These are phyloP conservation scores for Aspergillus fischeri DNA, from an alignment of 2,329 filamentous ascomycete species.

Conservation along the genomic window DNA sequence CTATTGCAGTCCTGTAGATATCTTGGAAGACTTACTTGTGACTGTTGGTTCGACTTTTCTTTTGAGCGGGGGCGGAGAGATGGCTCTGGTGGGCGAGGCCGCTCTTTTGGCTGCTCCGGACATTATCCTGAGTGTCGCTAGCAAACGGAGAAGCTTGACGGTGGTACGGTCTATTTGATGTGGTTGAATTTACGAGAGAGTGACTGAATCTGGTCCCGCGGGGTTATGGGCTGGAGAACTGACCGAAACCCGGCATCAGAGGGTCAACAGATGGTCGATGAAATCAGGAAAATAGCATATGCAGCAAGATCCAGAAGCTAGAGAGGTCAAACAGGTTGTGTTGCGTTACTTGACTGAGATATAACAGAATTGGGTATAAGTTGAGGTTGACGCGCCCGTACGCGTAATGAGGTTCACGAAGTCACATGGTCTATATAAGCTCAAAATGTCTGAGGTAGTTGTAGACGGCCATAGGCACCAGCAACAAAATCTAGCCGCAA, in stretches of 20 bases:
- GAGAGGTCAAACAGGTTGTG: neutral
- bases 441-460: neutral
- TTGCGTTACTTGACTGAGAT: slow-evolving; percentile 2
- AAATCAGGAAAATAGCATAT: neutral
- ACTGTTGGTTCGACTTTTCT: slow-evolving; percentile 52
- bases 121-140: slow-evolving; percentile 22
- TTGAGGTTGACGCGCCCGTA: slow-evolving; percentile 21
- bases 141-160: slow-evolving; percentile 6
- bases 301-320: neutral
- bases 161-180: neutral
- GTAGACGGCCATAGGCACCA: neutral
- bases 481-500: neutral
- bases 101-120: slow-evolving; percentile 30
- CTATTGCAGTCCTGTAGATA: neutral
- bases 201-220: neutral
- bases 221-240: neutral
- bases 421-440: slow-evolving; percentile 32
- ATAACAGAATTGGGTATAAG: slow-evolving; percentile 1
- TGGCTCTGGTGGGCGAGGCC: slow-evolving; percentile 35
- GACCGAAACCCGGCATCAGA: neutral
- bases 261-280: neutral
- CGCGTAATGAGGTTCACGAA: slow-evolving; percentile 29
- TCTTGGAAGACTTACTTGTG: slow-evolving; percentile 42
- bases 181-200: neutral
- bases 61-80: slow-evolving; percentile 57